Conservation (phyloP, 1,284 basidiomycete species). For the Fomitopsis palustris region DNA sequence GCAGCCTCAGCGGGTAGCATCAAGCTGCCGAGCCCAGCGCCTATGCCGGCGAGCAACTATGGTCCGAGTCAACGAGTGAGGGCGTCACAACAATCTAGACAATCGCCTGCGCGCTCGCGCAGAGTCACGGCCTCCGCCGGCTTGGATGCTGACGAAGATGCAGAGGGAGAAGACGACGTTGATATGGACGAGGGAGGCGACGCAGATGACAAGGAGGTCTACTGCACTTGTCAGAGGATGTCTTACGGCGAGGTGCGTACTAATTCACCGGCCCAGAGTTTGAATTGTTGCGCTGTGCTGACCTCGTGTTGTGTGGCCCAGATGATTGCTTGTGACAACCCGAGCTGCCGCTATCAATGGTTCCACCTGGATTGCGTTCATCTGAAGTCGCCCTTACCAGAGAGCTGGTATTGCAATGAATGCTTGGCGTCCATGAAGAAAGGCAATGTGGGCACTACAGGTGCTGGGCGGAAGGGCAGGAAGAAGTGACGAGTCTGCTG, state of each 20-base stretch:
- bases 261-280: neutral
- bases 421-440: conserved; percentile 35
- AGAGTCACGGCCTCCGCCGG: conserved; percentile 31
- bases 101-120: conserved; percentile 27
- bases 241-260: conserved; percentile 58
- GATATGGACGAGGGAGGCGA: conserved; percentile 45
- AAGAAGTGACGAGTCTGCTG: conserved; percentile 10
- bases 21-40: conserved; percentile 36
- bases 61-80: conserved; percentile 21
- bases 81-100: conserved; percentile 24
- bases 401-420: conserved; percentile 57
- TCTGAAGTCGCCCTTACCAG: conserved; percentile 56
- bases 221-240: conserved; percentile 65
- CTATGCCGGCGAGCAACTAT: conserved; percentile 15
- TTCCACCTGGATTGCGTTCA: conserved; percentile 63
- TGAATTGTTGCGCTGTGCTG: no score
- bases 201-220: conserved; percentile 52
- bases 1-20: conserved; percentile 26
- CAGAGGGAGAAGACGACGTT: conserved; percentile 38
- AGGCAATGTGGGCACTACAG: conserved; percentile 16
- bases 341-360: conserved; percentile 70
- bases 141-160: conserved; percentile 43
- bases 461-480: conserved; percentile 27
- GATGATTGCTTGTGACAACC: conserved; percentile 73
- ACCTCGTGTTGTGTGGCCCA: conserved; percentile 16